Evolutionary conservation across 2,329 filamentous ascomycete species (phyloP).

Genomic region (Epichloe bromicola): DNA sequence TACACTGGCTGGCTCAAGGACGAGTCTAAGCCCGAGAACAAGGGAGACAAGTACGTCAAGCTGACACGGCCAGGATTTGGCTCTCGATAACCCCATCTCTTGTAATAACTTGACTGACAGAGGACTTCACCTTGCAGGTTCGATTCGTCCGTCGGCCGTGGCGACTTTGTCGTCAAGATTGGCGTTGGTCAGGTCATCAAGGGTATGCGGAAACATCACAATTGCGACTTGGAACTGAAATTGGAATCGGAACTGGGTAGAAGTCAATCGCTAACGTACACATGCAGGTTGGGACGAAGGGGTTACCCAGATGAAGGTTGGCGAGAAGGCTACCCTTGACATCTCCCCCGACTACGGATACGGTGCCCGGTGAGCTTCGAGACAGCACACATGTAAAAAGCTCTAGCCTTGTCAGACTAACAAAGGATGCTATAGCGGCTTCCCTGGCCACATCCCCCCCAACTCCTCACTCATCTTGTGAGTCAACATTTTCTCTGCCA

Average conservation of each 20-base stretch:
- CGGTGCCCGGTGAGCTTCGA: conserved; percentile 32
- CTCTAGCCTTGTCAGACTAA: not conserved
- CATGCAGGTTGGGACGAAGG: conserved; percentile 68
- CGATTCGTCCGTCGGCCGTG: conserved; percentile 70
- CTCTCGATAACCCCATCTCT: not conserved
- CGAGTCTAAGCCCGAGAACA: conserved; percentile 40
- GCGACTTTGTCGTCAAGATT: conserved; percentile 65
- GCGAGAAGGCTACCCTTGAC: conserved; percentile 76
- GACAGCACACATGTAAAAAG: not conserved
- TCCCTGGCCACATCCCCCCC: conserved; percentile 61
- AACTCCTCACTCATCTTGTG: conserved; percentile 4
- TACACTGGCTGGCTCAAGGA: conserved; percentile 86
- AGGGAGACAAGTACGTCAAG: conserved; percentile 56
- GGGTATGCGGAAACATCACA: conserved; percentile 37
- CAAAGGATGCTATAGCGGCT: conserved; percentile 44
- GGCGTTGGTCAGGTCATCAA: conserved; percentile 76
- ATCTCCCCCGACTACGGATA: conserved; percentile 39
- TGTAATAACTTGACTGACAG: not conserved
- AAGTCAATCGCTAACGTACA: conserved; percentile 4
- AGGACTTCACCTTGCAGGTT: conserved; percentile 45
- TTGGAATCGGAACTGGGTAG: not conserved
- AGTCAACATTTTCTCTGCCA: not conserved
- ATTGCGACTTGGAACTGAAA: conserved; percentile 7
- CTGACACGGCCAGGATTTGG: not conserved
- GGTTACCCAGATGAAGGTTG: conserved; percentile 72